phyloP scores from a whole-genome alignment of 2,329 filamentous ascomycete species.

The Pseudocercospora crystallina region DNA sequence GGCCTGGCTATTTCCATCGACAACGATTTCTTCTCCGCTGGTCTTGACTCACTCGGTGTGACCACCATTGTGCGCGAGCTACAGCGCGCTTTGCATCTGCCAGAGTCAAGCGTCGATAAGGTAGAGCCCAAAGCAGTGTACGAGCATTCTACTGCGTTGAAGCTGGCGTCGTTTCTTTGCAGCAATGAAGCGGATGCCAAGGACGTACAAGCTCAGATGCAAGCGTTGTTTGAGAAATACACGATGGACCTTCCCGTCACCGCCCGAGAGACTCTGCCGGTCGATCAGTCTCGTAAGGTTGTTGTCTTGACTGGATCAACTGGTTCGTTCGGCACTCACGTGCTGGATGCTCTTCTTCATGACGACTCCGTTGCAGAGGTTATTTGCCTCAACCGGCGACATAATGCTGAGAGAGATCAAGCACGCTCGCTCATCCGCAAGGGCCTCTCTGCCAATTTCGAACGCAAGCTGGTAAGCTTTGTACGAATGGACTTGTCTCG shows the following conservation, averaged over 20 bases:
- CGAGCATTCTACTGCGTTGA: conserved; percentile 46
- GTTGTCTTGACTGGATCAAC: conserved; percentile 39
- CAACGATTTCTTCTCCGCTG: conserved; percentile 15
- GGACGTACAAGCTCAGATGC: conserved; percentile 8
- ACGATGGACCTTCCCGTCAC: conserved; percentile 23
- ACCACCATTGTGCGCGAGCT: conserved; percentile 27
- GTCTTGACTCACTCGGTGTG: conserved; percentile 39
- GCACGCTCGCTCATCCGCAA: conserved; percentile 18
- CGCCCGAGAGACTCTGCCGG: conserved; percentile 4
- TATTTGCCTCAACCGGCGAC: conserved; percentile 33
- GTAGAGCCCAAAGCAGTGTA: conserved; percentile 39
- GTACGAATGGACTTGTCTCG: conserved; percentile 25
- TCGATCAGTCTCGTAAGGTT: conserved; percentile 6
- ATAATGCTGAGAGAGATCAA: conserved; percentile 24
- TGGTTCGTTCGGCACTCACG: conserved; percentile 37
- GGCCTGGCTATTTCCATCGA: conserved; percentile 6
- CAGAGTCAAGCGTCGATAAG: conserved; percentile 35
- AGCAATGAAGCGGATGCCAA: conserved; percentile 6
- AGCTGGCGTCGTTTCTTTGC: conserved; percentile 37
- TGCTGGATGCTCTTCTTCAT: conserved; percentile 34
- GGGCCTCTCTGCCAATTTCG: conserved; percentile 26
- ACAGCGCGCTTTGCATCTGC: conserved; percentile 9
- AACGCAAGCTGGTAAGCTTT: conserved; percentile 25
- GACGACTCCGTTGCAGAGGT: conserved; percentile 30
- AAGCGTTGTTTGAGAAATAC: conserved; percentile 32